Evolutionary conservation across 148 eudicot species (phyloP).

Genomic region (Rhododendron molle): DNA sequence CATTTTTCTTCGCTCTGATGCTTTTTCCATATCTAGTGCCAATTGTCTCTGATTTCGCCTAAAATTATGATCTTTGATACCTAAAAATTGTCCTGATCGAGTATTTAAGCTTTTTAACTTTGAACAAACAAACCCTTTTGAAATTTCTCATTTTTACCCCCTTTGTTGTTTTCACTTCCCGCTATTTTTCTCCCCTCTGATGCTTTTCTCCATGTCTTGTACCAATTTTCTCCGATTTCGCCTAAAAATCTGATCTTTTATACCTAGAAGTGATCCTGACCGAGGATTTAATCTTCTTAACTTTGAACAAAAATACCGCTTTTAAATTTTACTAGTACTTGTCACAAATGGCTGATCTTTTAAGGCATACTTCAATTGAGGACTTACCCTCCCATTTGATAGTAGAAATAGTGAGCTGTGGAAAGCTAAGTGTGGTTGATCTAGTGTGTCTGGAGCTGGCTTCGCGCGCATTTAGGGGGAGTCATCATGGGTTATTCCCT

Average conservation of each 20-base stretch:
- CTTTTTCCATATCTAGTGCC: conserved; percentile 36
- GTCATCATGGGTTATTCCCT: conserved; percentile 50
- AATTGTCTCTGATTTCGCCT: conserved; percentile 61
- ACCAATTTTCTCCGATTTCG: background rate
- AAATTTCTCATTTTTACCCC: background rate
- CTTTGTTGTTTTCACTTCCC: background rate
- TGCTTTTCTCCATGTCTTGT: too few relatives aligned
- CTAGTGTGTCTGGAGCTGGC: conserved; percentile 63
- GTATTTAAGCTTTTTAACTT: background rate
- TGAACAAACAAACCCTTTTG: background rate
- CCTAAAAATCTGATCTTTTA: background rate
- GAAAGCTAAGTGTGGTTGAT: conserved; percentile 68
- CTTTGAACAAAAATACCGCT: background rate
- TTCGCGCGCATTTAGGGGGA: conserved; percentile 49
- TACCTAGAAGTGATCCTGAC: background rate
- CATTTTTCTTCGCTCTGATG: conserved; percentile 32
- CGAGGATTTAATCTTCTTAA: background rate
- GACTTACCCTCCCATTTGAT: conserved; percentile 80
- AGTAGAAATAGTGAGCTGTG: conserved; percentile 66
- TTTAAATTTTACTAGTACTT: background rate
- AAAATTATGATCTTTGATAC: conserved; percentile 36
- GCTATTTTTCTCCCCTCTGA: too few relatives aligned
- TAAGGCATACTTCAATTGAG: conserved; percentile 32
- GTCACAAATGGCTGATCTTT: conserved; percentile 47
- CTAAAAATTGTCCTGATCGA: background rate